Conservation (phyloP, 139 green algal genomes). For the Closterium sp. region DNA sequence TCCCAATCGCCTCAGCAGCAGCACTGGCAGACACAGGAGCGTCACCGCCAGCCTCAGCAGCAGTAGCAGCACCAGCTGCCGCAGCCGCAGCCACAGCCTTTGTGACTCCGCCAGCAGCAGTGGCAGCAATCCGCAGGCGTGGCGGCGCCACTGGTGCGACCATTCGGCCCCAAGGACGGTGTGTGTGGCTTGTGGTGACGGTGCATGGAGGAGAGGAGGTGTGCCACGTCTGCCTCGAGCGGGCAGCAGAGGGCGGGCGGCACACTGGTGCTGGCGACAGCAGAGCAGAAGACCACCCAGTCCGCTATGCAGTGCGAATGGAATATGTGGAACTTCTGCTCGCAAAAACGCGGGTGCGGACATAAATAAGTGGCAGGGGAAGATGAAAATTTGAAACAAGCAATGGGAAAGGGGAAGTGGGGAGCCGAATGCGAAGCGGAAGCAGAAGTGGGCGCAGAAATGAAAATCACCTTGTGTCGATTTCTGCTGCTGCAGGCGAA, state of each 20-base stretch:
- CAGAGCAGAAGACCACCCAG: background rate
- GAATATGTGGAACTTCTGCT: background rate
- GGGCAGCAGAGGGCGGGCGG: background rate
- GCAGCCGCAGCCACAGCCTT: background rate
- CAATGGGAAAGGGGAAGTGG: no score
- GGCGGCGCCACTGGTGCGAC: background rate
- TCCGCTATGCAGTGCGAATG: background rate
- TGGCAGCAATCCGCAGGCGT: no score
- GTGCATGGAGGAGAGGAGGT: background rate
- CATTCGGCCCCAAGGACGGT: background rate
- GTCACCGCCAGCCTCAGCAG: background rate
- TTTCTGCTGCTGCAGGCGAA: background rate
- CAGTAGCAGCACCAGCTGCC: background rate
- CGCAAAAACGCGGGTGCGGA: background rate
- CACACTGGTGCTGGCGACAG: background rate
- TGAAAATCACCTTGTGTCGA: background rate
- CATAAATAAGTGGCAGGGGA: no score
- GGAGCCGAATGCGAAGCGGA: background rate
- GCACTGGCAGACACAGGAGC: background rate
- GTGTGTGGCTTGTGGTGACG: background rate
- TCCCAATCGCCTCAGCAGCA: background rate
- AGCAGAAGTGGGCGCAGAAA: background rate
- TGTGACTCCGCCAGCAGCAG: background rate
- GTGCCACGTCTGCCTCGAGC: background rate
- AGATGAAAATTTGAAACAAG: no score